Base-by-base conservation (phyloP, 192 early-diverging fungal genomes). In the Backusella psychrophila region DNA sequence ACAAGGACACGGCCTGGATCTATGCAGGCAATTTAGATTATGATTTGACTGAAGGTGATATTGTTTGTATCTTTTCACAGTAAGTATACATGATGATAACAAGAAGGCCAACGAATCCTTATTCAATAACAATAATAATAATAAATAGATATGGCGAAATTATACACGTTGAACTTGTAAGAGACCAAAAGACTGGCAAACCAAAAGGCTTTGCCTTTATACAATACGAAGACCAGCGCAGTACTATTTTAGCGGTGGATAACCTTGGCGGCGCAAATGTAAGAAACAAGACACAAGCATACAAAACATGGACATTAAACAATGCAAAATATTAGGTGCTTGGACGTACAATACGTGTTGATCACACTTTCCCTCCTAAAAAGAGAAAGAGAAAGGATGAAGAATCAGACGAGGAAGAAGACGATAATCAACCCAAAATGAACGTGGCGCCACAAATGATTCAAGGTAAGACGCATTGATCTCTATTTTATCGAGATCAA, bases 11-110 rank as follows among this genome's bases (percentile, higher is more conserved):
- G 4, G 91, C 97, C 1, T 97, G 96, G 75, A 87, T 98, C 23
- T 99, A 93, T 85, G 89, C 89, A 38, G 96, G 96, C 49, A 94
- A 95, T 1, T 82, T 99, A 0, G 87, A 90, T 0, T 96, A 83
- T 78, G 89, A 97, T 26, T 79, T 98, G 36, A 96, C 93, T 11
- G 97, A 99, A 76, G 96, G 96, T 65, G 97, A 99, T 80, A 76
- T 97, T 63, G 92, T 99, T 41, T 91, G 91, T 77, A 89, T 98
- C 38, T 95, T 99, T 76, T 97, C 97, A 33, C 97, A 99, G 89
- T 95, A 86, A 77, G 80, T 81, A 6, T 53, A 52, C 36, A 59
- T 33, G 35, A n/a, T 14, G 23, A 53, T 52, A 3, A 33, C 26
- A 19, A 41, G 38, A 39, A 39, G 9, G 38, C 11, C 38, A 12